Base-by-base conservation (phyloP, 495 filamentous ascomycete genomes). In the Pyronema omphalodes region DNA sequence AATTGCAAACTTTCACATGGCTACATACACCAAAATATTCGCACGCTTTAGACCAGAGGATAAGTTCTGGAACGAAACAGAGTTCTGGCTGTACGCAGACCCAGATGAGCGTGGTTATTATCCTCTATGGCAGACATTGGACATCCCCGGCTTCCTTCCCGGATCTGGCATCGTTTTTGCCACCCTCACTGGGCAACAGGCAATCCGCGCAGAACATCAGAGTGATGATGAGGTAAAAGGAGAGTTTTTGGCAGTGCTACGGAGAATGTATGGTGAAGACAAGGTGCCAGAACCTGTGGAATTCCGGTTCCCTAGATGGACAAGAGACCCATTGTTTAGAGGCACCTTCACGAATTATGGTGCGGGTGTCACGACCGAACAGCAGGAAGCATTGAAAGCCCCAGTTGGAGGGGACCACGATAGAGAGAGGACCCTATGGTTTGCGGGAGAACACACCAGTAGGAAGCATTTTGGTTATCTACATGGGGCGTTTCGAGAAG, bases 11-110 rank as follows among this genome's bases (percentile, higher is more conserved):
- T 83, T 83, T 65, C 71, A 73, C 55, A 83, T 88, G 76, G 81
- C 76, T 19, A 86, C 79, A 0, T 88, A 86, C 69, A 86, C 80
- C 53, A 86, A 86, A 60, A 79, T 86, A 57, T 86, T 86, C 71
- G 66, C 85, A 9, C 81, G 83, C 53, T 88, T 86, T 65, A 12
- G 7, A 12, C 11, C 18, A 6, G 72, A 76, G 54, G 67, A 79
- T 37, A 76, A 77, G 6, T 88, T 84, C 68, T 88, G 83, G 83
- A 75, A 81, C 45, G 60, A 78, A 18, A 79, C 76, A 3, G 60
- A 86, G 60, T 85, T 76, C 68, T 77, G 81, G 61, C 74, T 88
- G 9, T 86, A 86, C 61, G 82, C 83, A 9, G 74, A 76, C 49
- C 73, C 79, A 0, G 68, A 66, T 9, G 68, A 66, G 33, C 73